Base-by-base conservation (phyloP, 179 eudicot genomes). In the Patellifolia procumbens region DNA sequence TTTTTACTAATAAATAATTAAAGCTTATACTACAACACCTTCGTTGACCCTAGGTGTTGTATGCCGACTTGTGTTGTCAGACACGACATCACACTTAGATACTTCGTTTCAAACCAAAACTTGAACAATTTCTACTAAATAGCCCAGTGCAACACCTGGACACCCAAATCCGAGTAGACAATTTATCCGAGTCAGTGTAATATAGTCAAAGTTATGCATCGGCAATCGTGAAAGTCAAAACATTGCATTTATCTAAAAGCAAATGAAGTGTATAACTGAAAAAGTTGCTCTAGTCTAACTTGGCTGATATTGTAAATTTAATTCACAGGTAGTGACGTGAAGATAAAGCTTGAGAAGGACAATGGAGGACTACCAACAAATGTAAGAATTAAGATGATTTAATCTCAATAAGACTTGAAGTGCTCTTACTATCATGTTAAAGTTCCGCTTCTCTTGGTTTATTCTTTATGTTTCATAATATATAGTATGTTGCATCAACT, bases 301-400 rank as follows among this genome's bases (percentile, higher is more conserved):
- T 67, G 37, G 24, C 56, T 76, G 26, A 53, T 78, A 13, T 70
- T 61, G 68, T 62, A 48, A n/a, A n/a, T n/a, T n/a, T n/a, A n/a
- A 64, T 45, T 84, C 68, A 77, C 88, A 95, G 99, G 98, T 24
- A 71, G 89, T 72, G 97, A 95, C 79, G 85, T 83, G 80, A 87
- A 85, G 83, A 78, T 93, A 71, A 70, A 86, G 80, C 98, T 95
- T 81, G 89, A 88, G 75, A 83, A 70, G 80, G 87, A 86, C 72
- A 69, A 63, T 31, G 75, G 73, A 24, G 88, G 89, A 81, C 92
- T 95, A 76, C 89, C 98, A 65, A 81, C 77, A 73, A 72, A 88
- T 72, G 99, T 95, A 83, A 83, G n/a, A n/a, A n/a, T n/a, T n/a
- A n/a, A n/a, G 86, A 71, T 68, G 75, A 73, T 68, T 12, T 56